Evolutionary conservation across 805 yeast genomes (phyloP).

Genomic region (Ogataea kodamae): DNA sequence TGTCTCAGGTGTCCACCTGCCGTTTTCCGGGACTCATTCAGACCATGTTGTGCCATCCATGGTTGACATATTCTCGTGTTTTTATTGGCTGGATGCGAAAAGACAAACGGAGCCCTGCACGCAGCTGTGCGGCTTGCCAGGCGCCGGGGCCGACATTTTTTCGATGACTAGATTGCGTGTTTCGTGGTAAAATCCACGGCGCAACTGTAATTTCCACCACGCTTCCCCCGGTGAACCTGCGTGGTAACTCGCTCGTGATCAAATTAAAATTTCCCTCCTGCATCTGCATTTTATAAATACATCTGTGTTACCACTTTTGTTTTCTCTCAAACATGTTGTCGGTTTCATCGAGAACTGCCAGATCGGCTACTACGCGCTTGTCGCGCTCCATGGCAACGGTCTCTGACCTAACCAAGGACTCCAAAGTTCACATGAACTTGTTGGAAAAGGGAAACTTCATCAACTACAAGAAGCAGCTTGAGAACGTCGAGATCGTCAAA

Average conservation of each 20-base stretch:
- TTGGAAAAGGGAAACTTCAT: slow-evolving; percentile 81
- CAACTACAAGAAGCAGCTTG: slow-evolving; percentile 86
- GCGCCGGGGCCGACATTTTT: slow-evolving; percentile 15
- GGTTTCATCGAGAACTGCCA: slow-evolving; percentile 28
- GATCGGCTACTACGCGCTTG: slow-evolving; percentile 24
- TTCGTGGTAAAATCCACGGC: slow-evolving; percentile 2
- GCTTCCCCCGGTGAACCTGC: slow-evolving; percentile 5
- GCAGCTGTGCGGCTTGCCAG: slow-evolving; percentile 12
- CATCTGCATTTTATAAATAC: slow-evolving; percentile 11
- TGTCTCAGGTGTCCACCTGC: too few species aligned
- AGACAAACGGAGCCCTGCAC: slow-evolving; percentile 15
- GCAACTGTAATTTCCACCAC: slow-evolving; percentile 1
- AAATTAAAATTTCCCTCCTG: slow-evolving; percentile 9
- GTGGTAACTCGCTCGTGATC: slow-evolving; percentile 4
- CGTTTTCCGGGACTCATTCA: background rate
- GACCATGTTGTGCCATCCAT: slow-evolving; percentile 2
- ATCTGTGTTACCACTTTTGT: slow-evolving; percentile 9
- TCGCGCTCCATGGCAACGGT: slow-evolving; percentile 53
- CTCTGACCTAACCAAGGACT: slow-evolving; percentile 47
- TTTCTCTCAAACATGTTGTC: slow-evolving; percentile 27
- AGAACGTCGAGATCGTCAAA: slow-evolving; percentile 80
- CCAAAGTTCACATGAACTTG: slow-evolving; percentile 49
- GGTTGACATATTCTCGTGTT: slow-evolving; percentile 15
- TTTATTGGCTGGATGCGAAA: slow-evolving; percentile 13
- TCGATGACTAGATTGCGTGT: slow-evolving; percentile 5